Conservation (phyloP, 2,329 filamentous ascomycete species). For the Xylaria arbuscula region DNA sequence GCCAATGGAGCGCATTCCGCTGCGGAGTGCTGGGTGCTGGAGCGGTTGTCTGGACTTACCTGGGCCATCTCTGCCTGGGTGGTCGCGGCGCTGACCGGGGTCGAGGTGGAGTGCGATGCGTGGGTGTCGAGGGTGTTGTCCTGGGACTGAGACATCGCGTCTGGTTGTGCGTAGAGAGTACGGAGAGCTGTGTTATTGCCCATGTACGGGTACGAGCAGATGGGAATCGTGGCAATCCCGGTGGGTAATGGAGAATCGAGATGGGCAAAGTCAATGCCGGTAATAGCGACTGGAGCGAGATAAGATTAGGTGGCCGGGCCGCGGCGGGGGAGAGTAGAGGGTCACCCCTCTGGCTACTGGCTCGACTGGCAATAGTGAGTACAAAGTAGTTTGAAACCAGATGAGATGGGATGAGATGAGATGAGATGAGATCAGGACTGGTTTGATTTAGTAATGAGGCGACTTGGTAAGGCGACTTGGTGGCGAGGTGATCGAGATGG, state of each 20-base stretch:
- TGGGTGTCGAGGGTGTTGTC: slow-evolving; percentile 32
- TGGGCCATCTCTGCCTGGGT: slow-evolving; percentile 45
- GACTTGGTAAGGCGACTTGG: background rate
- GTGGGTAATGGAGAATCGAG: background rate
- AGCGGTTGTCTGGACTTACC: slow-evolving; percentile 39
- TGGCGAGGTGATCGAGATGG: slow-evolving; percentile 29
- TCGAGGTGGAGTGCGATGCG: slow-evolving; percentile 29
- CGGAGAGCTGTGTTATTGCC: background rate
- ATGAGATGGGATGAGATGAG: background rate
- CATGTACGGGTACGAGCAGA: slow-evolving; percentile 2
- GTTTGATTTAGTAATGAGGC: background rate
- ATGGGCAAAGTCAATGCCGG: background rate
- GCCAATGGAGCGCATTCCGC: background rate
- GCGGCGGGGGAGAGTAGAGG: slow-evolving; percentile 12
- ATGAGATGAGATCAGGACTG: background rate
- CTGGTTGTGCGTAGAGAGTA: background rate
- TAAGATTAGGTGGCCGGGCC: slow-evolving; percentile 5
- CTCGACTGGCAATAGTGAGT: background rate
- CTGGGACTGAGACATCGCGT: slow-evolving; percentile 42
- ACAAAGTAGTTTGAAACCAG: background rate
- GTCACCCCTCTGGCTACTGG: background rate
- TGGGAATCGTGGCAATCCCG: background rate
- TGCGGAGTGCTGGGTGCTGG: too few relatives aligned
- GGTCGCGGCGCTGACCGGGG: slow-evolving; percentile 34
- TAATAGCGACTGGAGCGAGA: background rate